Percentiles rank a stretch among this genome's conserved stretches.
Evolutionary conservation across 352 stramenopile species (phyloP).

Genomic region (Phytophthora meadii): DNA sequence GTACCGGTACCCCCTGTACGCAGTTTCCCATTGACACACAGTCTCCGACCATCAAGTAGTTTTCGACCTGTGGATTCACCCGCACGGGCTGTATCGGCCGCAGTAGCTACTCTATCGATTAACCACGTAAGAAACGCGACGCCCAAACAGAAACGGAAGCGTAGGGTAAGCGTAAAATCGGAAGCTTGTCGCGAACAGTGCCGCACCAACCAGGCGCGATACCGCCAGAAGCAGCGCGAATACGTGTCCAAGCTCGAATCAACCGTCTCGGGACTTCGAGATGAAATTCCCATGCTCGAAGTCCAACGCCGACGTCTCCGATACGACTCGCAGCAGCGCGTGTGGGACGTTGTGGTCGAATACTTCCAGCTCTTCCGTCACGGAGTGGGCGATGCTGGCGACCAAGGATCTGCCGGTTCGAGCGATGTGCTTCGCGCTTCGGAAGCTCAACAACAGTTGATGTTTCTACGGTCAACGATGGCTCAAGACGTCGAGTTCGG

Average conservation of each 20-base stretch:
- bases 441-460: slow-evolving; percentile 44
- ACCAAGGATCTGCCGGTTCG: slow-evolving; percentile 10
- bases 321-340: slow-evolving; percentile 33
- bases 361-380: slow-evolving; percentile 45
- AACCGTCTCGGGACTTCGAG: slow-evolving; percentile 39
- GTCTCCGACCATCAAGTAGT: too few relatives aligned
- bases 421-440: slow-evolving; percentile 29
- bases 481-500: slow-evolving; percentile 41
- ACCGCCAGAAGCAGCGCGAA: slow-evolving; percentile 58
- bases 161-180: slow-evolving; percentile 42
- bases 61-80: slow-evolving; percentile 18
- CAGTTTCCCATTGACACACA: too few relatives aligned
- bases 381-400: slow-evolving; percentile 26
- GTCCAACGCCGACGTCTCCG: slow-evolving; percentile 34
- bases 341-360: slow-evolving; percentile 42
- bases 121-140: neutral
- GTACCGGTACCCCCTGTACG: neutral
- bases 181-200: slow-evolving; percentile 62
- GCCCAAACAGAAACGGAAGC: slow-evolving; percentile 38
- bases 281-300: slow-evolving; percentile 46
- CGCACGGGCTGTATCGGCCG: slow-evolving; percentile 17
- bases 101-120: slow-evolving; percentile 30
- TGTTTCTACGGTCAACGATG: slow-evolving; percentile 52
- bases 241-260: slow-evolving; percentile 41
- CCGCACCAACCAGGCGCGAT: slow-evolving; percentile 62